Evolutionary conservation across 2,329 filamentous ascomycete genomes (phyloP), one percentile per base, ranked within the genome.

Genomic region (Macrophomina phaseolina): DNA sequence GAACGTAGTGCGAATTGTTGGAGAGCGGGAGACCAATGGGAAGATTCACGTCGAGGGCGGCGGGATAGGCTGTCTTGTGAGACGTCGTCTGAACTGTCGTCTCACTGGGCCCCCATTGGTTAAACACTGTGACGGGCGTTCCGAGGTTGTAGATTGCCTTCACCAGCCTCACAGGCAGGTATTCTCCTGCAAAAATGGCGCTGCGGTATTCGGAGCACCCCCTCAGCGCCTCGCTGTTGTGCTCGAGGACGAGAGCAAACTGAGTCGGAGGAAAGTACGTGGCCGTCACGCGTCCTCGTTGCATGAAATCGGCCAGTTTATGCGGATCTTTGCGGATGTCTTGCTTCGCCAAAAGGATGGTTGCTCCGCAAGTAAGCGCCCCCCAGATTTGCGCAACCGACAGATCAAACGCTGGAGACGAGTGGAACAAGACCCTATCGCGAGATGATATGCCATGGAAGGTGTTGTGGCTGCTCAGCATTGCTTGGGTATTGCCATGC

Each of bases 281-380:
- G 38, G 74, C 74, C 0, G 77, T 81, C 36, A 85, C 72, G 2
- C 69, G 58, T 6, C 81, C 68, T 0, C 72, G n/a, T 0, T 48
- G 53, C 7, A 85, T 81, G 18, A 82, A 64, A 0, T 77, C 68
- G 0, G 75, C 69, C 7, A 85, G 70, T 3, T 70, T 73, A 0
- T 69, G 5, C 0, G 81, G 73, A 67, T 83, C 79, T 18, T 72
- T 73, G 3, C 81, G 76, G 2, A 65, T 65, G 0, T 67, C 58
- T 4, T 69, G 56, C 0, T 78, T 72, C 0, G 76, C 78, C 4
- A 85, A 69, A 23, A 75, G 69, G 0, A 84, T 64, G 3, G 68
- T 74, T 1, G 77, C 81, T 46, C 82, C 82, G 30, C 74, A 69
- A 68, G 76, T 74, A n/a, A 84, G 71, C 1, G 81, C 80, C 7